A percentile compares a stretch with the other conserved stretches of the same genome.
phyloP scores from a whole-genome alignment of 1,284 basidiomycete species.

The Fistulinella cinereoalba region DNA sequence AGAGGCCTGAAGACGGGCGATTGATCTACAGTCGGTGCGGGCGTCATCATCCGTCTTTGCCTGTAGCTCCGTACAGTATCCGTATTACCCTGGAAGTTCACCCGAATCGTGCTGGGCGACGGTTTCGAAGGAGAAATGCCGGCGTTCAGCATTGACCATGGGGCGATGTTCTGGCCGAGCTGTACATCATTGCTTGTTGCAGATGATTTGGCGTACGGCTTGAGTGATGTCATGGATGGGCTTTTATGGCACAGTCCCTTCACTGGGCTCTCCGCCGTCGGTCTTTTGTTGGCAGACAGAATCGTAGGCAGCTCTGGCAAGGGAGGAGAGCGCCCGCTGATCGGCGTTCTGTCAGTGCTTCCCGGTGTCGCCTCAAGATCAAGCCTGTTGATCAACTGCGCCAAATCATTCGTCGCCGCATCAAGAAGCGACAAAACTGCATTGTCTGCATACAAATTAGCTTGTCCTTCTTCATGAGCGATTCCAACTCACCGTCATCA shows the following conservation, averaged over 20 bases:
- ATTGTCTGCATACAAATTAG: constrained; percentile 27
- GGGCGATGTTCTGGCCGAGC: constrained; percentile 60
- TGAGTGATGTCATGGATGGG: constrained; percentile 54
- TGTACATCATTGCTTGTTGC: constrained; percentile 25
- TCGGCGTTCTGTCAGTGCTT: constrained; percentile 48
- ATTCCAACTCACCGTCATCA: constrained; percentile 37
- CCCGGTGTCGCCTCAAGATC: constrained; percentile 72
- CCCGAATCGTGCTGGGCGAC: constrained; percentile 17
- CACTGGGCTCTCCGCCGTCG: constrained; percentile 41
- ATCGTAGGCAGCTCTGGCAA: not conserved
- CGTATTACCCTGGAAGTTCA: constrained; percentile 6
- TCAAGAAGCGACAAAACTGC: constrained; percentile 68
- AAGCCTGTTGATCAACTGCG: constrained; percentile 67
- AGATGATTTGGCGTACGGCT: constrained; percentile 56
- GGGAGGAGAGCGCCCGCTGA: constrained; percentile 26
- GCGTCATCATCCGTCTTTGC: constrained; percentile 52
- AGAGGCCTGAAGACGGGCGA: constrained; percentile 59
- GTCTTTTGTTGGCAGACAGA: not conserved
- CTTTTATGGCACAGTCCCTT: constrained; percentile 38
- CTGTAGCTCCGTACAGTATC: constrained; percentile 42
- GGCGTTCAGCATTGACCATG: constrained; percentile 55
- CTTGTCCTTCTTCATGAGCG: constrained; percentile 8
- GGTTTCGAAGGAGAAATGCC: constrained; percentile 46
- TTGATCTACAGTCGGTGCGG: constrained; percentile 48
- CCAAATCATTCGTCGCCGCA: constrained; percentile 74